Evolutionary conservation across 2,329 filamentous ascomycete species (phyloP).

Genomic region (Fonsecaea multimorphosa): DNA sequence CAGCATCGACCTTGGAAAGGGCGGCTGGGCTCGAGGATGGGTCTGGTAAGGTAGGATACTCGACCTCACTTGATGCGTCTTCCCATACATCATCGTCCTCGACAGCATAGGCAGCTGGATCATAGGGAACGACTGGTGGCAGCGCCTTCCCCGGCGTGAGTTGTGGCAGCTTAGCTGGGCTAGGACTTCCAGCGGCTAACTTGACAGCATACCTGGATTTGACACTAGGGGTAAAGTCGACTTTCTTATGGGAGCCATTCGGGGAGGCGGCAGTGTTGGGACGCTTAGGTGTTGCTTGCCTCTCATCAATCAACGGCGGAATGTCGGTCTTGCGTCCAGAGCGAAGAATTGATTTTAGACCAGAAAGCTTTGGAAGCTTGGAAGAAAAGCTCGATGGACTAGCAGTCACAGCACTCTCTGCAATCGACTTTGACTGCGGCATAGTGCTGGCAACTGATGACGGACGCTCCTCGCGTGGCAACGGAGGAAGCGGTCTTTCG

Average conservation of each 20-base stretch:
- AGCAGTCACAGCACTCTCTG: conserved; percentile 6
- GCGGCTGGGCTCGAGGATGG: conserved; percentile 28
- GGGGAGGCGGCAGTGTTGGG: conserved; percentile 46
- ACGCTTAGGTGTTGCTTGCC: conserved; percentile 38
- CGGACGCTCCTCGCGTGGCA: conserved; percentile 19
- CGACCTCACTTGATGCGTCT: conserved; percentile 41
- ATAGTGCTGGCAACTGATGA: not conserved
- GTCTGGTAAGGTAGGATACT: conserved; percentile 47
- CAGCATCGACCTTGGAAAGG: conserved; percentile 18
- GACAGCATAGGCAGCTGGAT: conserved; percentile 38
- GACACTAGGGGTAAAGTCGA: conserved; percentile 78
- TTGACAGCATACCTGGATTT: conserved; percentile 54
- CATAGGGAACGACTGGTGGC: conserved; percentile 37
- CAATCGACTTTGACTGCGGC: not conserved
- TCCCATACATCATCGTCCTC: conserved; percentile 35
- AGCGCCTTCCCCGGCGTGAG: conserved; percentile 31
- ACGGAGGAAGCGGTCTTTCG: conserved; percentile 25
- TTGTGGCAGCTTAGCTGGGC: conserved; percentile 48
- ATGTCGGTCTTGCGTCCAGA: conserved; percentile 57
- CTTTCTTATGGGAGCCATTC: conserved; percentile 69
- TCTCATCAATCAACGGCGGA: conserved; percentile 53
- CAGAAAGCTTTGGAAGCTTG: conserved; percentile 58
- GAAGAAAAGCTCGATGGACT: conserved; percentile 25
- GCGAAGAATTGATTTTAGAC: conserved; percentile 69
- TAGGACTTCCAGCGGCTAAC: conserved; percentile 46